Percentiles rank a stretch among this genome's conserved stretches.
These are phyloP conservation scores for Pseudogymnoascus pannorum DNA, from an alignment of 2,329 filamentous ascomycete species.

Conservation along the genomic window DNA sequence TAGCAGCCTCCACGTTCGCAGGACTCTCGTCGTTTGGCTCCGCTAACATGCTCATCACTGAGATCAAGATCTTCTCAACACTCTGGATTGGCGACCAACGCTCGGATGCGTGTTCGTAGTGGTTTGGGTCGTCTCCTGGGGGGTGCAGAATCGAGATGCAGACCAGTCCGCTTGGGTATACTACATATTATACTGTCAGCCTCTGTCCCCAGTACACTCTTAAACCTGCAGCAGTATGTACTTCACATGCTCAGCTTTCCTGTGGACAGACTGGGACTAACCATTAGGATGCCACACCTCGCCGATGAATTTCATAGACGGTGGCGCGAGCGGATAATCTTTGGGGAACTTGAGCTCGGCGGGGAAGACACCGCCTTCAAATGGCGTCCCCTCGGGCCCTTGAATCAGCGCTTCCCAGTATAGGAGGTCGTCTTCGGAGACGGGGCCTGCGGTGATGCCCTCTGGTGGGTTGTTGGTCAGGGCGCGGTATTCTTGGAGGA, in stretches of 20 bases:
- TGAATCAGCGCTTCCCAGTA: constrained; percentile 95
- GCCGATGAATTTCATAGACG: constrained; percentile 90
- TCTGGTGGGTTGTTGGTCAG: constrained; percentile 95
- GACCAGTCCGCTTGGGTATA: constrained; percentile 85
- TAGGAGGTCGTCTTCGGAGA: constrained; percentile 91
- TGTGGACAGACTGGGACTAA: constrained; percentile 33
- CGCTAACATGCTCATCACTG: constrained; percentile 96
- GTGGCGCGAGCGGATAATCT: constrained; percentile 94
- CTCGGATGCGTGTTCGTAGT: constrained; percentile 94
- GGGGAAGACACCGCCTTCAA: constrained; percentile 91
- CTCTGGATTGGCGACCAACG: constrained; percentile 96
- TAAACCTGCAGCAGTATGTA: background rate
- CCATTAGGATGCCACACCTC: constrained; percentile 97
- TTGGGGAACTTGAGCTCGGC: constrained; percentile 91
- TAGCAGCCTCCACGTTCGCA: constrained; percentile 90
- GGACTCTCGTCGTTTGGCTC: constrained; percentile 96
- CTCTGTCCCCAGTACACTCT: too few species aligned
- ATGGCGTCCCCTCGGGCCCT: constrained; percentile 90
- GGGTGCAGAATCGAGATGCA: constrained; percentile 98
- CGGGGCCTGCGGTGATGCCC: constrained; percentile 89
- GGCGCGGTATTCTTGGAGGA: constrained; percentile 93
- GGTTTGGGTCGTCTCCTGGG: constrained; percentile 93
- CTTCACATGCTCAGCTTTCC: background rate
- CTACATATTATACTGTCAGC: constrained; percentile 41
- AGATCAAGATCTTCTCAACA: constrained; percentile 94